Base-by-base conservation (phyloP, 2,329 filamentous ascomycete genomes). In the Xylaria sp. region DNA sequence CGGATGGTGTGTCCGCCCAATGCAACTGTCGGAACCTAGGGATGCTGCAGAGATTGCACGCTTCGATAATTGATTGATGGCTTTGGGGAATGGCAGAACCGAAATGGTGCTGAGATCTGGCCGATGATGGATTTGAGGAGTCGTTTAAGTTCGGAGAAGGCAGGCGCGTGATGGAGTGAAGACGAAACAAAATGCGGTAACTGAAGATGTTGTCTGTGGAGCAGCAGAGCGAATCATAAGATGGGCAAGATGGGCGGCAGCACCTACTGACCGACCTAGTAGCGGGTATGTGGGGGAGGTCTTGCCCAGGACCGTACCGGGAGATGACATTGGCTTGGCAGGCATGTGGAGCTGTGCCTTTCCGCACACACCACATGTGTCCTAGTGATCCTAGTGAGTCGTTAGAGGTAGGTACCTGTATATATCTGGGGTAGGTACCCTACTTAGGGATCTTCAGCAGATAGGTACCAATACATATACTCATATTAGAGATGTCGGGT, bases 121-220 rank as follows among this genome's bases (percentile, higher is more conserved):
- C 29, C 2, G 59, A 29, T n/a, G 60, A 42, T 55, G 63, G 33
- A 39, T 15, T 39, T 38, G 50, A 47, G 57, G n/a, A 20, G 44
- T 17, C n/a, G 17, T 45, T 29, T 10, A 20, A n/a, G 44, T 33
- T 53, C 42, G 10, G 44, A 45, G 50, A 36, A 47, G 53, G 25
- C 38, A 22, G 47, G 64, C 64, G 64, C 64, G 64, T 63, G 60
- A 63, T 63, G 25, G 55, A 63, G 54, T 45, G 25, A 63, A 66
- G 50, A 59, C 49, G 49, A 60, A 22, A 45, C 27, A 39, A 55
- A 63, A 53, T 25, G 22, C n/a, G n/a, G 44, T 22, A 49, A 54
- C 61, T 57, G 49, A 33, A 29, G 50, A 67, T 45, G 65, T 56
- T 42, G 58, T 58, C 45, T 57, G 53, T 47, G 58, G 63, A 58